Evolutionary conservation across 306 rosid genomes (phyloP).

Genomic region (Prunus davidiana): DNA sequence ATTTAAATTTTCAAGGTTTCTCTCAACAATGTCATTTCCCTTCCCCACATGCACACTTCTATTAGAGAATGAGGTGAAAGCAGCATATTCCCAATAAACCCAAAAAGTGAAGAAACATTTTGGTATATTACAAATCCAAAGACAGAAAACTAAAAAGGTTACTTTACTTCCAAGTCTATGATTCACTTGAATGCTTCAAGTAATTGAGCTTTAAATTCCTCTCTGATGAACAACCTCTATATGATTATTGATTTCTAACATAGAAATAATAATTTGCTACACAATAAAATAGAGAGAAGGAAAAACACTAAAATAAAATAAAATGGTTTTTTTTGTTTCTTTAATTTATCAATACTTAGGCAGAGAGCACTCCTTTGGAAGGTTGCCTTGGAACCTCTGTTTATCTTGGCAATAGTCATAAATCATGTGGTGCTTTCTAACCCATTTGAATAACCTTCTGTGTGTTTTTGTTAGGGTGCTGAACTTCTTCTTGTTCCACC

Average conservation of each 20-base stretch:
- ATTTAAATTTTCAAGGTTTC: too few relatives aligned
- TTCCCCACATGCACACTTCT: too few relatives aligned
- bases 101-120: background rate
- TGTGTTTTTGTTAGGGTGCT: constrained; percentile 49
- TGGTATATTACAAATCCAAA: background rate
- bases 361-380: constrained; percentile 84
- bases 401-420: constrained; percentile 80
- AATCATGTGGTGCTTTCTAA: constrained; percentile 64
- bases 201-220: constrained; percentile 7
- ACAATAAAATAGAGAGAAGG: background rate
- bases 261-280: background rate
- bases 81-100: background rate
- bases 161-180: constrained; percentile 26
- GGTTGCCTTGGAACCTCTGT: constrained; percentile 62
- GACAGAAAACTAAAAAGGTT: background rate
- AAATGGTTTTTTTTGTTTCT: background rate
- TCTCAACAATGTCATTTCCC: too few relatives aligned
- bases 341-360: constrained; percentile 62
- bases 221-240: background rate
- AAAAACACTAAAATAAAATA: background rate
- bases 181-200: constrained; percentile 5
- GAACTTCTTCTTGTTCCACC: constrained; percentile 71
- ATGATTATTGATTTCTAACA: background rate
- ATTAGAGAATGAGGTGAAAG: too few relatives aligned
- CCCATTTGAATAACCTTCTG: constrained; percentile 82